phyloP scores from a whole-genome alignment of 2,329 filamentous ascomycete genomes.

The Aspergillus novofumigatus region DNA sequence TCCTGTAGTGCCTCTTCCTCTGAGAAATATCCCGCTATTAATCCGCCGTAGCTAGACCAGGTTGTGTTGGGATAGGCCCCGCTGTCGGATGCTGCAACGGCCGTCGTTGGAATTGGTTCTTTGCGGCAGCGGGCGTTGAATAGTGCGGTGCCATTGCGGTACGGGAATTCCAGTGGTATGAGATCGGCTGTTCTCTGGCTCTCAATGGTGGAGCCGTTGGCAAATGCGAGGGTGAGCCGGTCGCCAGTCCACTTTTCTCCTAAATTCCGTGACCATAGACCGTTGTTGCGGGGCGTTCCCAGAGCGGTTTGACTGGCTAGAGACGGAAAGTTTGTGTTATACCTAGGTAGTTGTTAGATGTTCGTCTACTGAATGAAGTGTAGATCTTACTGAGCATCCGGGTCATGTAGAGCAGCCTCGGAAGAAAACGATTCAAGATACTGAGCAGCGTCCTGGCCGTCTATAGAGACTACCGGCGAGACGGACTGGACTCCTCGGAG shows the following conservation, averaged over 20 bases:
- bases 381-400: constrained; percentile 49
- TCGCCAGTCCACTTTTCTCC: not conserved
- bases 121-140: not conserved
- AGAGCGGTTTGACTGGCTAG: constrained; percentile 6
- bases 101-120: not conserved
- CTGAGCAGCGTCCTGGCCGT: constrained; percentile 51
- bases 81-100: constrained; percentile 9
- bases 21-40: not conserved
- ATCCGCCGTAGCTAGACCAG: constrained; percentile 6
- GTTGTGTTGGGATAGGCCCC: constrained; percentile 16
- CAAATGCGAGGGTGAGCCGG: not conserved
- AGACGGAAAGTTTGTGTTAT: constrained; percentile 13
- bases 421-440: constrained; percentile 44
- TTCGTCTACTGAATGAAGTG: not conserved
- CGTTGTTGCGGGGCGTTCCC: not conserved
- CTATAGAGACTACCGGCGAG: constrained; percentile 52
- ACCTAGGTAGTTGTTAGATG: not conserved
- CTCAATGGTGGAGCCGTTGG: not conserved
- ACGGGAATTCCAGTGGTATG: not conserved
- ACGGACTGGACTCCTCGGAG: constrained; percentile 29
- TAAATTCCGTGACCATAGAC: not conserved
- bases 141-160: not conserved
- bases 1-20: not conserved
- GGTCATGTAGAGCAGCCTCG: constrained; percentile 51
- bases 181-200: not conserved